Base-by-base conservation (phyloP, 345 rosid genomes). In the Erucastrum elatum region DNA sequence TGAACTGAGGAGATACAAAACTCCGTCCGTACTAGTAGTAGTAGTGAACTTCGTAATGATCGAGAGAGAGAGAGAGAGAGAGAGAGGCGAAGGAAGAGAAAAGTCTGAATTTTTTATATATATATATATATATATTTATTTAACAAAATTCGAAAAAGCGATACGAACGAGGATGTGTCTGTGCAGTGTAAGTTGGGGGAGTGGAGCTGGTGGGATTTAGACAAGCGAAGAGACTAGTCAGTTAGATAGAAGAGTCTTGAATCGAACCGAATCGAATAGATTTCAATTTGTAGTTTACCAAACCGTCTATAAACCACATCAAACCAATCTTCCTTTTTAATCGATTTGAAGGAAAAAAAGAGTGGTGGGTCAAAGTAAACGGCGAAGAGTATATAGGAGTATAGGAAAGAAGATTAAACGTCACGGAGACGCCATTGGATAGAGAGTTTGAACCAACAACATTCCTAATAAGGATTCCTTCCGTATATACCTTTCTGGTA, bases 41-140 rank as follows among this genome's bases (percentile, higher is more conserved):
- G 4, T 34, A 60, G 80, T 26, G 76, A 67, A 37, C 75, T 75
- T 76, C 69, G 80, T 68, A 46, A 29, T 75, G 80, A 77, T n/a
- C 6, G 41, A 77, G 16, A n/a, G 41, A 26, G 26, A 37, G n/a
- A 35, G 41, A 37, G 10, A 37, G 11, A 37, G 44, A 68, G 63
- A 61, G 68, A 61, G 41, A 63, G 12, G 26, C 68, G 46, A 15
- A 16, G 68, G 6, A 64, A 7, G 68, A 9, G 5, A 34, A 76
- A 46, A 55, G 64, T 15, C 67, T n/a, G 30, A 13, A 12, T 44
- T 8, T 30, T 64, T 17, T 64, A n/a, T 26, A n/a, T 37, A 1
- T 34, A 31, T n/a, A 3, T 10, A 8, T 56, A 25, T 39, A 37
- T 69, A 27, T 4, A 7, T 37, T 33, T 13, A 12, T 46, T 6